Evolutionary conservation across 257 asterid genomes (phyloP), one percentile per base, ranked within the genome.

Genomic region (Solanum infundibuliforme): DNA sequence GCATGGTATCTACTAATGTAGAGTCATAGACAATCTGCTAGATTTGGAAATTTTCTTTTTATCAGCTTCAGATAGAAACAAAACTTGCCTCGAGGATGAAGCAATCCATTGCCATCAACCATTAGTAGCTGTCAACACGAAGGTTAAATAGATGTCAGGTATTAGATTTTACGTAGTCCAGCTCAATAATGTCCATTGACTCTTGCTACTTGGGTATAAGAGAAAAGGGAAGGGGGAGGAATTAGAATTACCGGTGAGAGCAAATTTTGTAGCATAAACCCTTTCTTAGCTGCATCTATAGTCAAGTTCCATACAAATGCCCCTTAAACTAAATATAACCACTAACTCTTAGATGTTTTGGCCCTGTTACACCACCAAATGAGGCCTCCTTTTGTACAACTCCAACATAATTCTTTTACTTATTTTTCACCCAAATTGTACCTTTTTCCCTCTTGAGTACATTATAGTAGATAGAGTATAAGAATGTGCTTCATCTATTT

Each of bases 21-120:
- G 66, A 85, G 0, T 39, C 87, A 85, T 25, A 62, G 27, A 7
- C 27, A 68, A 85, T 46, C 60, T 39, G 83, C 43, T 21, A 85
- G 23, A 85, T 0, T 68, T 27, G 0, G 60, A 1, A 71, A 38
- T 32, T 25, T 0, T 66, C 18, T 68, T 65, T 85, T 85, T 68
- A 3, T 32, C 58, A 83, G 71, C 43, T 58, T 11, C 10, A 86
- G 13, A 29, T 34, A 75, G 83, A 58, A 86, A 87, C 71, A 86
- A 32, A 83, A 90, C 97, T 93, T 90, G 93, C 99, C 99, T 93
- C 95, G 95, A 86, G 99, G 99, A 91, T 96, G 99, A 89, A 96
- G 98, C 86, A 96, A 74, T 73, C 99, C 99, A 65, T 96, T 96
- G 77, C 99, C 99, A 27, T 96, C 99, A 82, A 95, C 99, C 98